Conservation (phyloP, 306 rosid genomes). For the Sicyos baderoa region DNA sequence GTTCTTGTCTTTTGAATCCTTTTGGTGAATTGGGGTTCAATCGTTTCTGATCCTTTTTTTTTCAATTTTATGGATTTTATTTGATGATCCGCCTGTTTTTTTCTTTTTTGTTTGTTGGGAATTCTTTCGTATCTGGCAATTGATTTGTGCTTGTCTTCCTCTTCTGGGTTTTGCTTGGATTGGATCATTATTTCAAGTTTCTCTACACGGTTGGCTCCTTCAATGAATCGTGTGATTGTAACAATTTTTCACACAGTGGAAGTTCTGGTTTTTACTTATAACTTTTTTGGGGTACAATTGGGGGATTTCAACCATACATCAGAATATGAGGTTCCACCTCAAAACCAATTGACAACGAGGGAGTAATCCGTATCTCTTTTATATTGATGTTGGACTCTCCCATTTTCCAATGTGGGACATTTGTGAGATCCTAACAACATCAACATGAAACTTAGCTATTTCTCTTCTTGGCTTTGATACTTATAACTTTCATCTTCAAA, state of each 20-base stretch:
- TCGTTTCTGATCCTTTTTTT: background rate
- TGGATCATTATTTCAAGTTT: background rate
- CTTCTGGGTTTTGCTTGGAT: background rate
- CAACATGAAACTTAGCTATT: too few relatives aligned
- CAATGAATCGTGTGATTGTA: too few relatives aligned
- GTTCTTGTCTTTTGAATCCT: background rate
- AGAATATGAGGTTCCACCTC: too few relatives aligned
- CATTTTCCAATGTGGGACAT: too few relatives aligned
- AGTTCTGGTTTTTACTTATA: too few relatives aligned
- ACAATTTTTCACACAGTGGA: too few relatives aligned
- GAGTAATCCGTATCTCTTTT: too few relatives aligned
- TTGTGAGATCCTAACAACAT: too few relatives aligned
- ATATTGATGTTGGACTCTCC: too few relatives aligned
- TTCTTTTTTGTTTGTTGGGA: background rate
- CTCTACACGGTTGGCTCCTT: background rate
- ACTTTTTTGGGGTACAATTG: too few relatives aligned
- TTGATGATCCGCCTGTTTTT: background rate
- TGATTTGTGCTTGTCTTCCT: background rate
- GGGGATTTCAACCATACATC: too few relatives aligned
- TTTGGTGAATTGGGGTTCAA: background rate
- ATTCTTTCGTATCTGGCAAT: background rate
- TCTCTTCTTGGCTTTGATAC: background rate
- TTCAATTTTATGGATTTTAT: background rate
- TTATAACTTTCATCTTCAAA: background rate
- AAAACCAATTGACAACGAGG: too few relatives aligned